Evolutionary conservation across 2,329 filamentous ascomycete genomes (phyloP).

Genomic region (Trichoderma brevicompactum): DNA sequence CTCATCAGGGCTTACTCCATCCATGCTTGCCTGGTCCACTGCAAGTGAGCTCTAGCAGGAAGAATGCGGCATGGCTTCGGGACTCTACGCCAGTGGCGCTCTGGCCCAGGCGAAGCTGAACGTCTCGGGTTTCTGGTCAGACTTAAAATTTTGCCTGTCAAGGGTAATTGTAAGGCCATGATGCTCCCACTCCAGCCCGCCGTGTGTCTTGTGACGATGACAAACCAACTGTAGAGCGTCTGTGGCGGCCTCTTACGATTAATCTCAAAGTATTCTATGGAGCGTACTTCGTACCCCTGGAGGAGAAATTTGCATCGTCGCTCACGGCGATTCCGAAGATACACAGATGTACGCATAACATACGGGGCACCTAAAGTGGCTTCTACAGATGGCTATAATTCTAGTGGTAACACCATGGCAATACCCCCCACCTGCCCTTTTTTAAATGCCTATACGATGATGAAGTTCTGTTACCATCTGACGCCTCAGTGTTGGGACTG

Average conservation of each 20-base stretch:
- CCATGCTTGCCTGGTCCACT: slow-evolving; percentile 10
- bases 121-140: neutral
- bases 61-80: slow-evolving; percentile 17
- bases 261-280: neutral
- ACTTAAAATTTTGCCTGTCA: slow-evolving; percentile 4
- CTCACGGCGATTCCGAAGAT: slow-evolving; percentile 16
- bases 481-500: too few relatives aligned
- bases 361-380: too few relatives aligned
- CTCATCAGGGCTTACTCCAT: too few relatives aligned
- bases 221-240: neutral
- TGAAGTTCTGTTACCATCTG: too few relatives aligned
- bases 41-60: slow-evolving; percentile 9
- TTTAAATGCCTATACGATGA: too few relatives aligned
- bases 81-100: slow-evolving; percentile 9
- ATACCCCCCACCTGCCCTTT: too few relatives aligned
- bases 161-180: neutral
- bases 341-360: neutral
- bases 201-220: neutral
- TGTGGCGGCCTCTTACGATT: neutral
- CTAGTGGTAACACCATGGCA: too few relatives aligned
- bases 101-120: slow-evolving; percentile 8
- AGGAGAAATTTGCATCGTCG: neutral
- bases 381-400: too few relatives aligned
- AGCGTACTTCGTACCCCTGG: neutral
- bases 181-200: neutral